phyloP scores from a whole-genome alignment of 768 basidiomycete genomes.

The Austroboletus festivus region DNA sequence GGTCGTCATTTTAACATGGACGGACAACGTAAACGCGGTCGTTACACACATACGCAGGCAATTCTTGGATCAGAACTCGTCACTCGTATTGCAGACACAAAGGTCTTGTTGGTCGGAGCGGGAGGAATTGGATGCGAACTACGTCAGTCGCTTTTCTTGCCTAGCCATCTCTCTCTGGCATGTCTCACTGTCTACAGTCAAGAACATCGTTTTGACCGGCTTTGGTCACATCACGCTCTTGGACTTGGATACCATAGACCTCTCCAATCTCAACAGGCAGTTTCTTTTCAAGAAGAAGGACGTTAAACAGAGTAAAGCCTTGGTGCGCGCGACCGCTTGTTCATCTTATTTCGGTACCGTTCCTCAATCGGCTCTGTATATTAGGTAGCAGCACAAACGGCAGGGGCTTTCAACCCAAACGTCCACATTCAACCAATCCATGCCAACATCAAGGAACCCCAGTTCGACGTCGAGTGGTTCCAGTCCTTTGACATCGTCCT shows the following conservation, averaged over 20 bases:
- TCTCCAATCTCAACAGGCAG: slow-evolving; percentile 95
- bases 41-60: slow-evolving; percentile 64
- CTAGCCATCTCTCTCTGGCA: background rate
- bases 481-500: slow-evolving; percentile 86
- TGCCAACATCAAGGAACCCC: slow-evolving; percentile 91
- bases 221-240: slow-evolving; percentile 91
- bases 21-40: slow-evolving; percentile 21
- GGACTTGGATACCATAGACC: slow-evolving; percentile 97
- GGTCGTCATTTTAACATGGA: slow-evolving; percentile 2
- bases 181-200: slow-evolving; percentile 55
- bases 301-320: slow-evolving; percentile 92
- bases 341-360: background rate
- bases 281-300: slow-evolving; percentile 97
- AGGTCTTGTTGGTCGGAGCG: slow-evolving; percentile 87
- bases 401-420: slow-evolving; percentile 81
- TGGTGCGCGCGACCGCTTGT: slow-evolving; percentile 46
- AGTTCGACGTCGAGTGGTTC: slow-evolving; percentile 91
- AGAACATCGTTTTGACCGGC: slow-evolving; percentile 91
- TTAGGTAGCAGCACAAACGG: slow-evolving; percentile 81
- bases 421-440: slow-evolving; percentile 86
- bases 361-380: background rate
- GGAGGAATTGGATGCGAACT: slow-evolving; percentile 98
- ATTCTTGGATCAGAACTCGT: slow-evolving; percentile 78
- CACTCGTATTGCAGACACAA: slow-evolving; percentile 55
- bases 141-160: slow-evolving; percentile 43